Percentiles rank a stretch among this genome's conserved stretches.
phyloP scores from a whole-genome alignment of 1,284 basidiomycete species.

The Trichosporon coremiiforme region DNA sequence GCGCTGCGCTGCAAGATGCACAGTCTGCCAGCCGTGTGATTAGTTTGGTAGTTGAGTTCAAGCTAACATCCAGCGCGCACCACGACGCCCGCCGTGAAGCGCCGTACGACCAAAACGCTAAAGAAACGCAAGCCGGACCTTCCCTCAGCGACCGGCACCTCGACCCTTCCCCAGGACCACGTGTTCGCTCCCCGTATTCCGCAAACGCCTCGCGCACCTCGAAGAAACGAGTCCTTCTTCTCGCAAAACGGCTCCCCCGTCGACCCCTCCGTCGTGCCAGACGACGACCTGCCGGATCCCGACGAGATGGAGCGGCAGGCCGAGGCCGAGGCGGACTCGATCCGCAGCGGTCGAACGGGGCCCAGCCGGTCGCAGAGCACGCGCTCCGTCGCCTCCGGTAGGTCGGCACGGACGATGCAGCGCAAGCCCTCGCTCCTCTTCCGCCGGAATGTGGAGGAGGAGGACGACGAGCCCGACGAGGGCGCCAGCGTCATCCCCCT shows the following conservation, averaged over 20 bases:
- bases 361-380: background rate
- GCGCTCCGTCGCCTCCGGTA: background rate
- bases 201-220: constrained; percentile 45
- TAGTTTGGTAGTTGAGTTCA: too few relatives aligned
- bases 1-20: too few relatives aligned
- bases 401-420: background rate
- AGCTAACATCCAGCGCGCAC: background rate
- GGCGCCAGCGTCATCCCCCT: constrained; percentile 35
- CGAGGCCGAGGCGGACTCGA: background rate
- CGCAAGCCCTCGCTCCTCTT: constrained; percentile 47
- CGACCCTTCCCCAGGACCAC: constrained; percentile 51
- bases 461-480: constrained; percentile 16
- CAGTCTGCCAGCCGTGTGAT: too few relatives aligned
- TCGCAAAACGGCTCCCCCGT: constrained; percentile 44
- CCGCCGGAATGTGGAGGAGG: constrained; percentile 37
- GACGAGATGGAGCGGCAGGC: constrained; percentile 41
- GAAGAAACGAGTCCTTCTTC: constrained; percentile 43
- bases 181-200: constrained; percentile 50
- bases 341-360: constrained; percentile 1
- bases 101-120: constrained; percentile 17
- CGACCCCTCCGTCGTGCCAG: constrained; percentile 19
- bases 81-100: constrained; percentile 24
- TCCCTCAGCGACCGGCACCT: constrained; percentile 20
- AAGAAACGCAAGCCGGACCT: constrained; percentile 27
- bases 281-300: constrained; percentile 50